Conservation (phyloP, 352 stramenopile species). For the Aphanomyces euteiches region DNA sequence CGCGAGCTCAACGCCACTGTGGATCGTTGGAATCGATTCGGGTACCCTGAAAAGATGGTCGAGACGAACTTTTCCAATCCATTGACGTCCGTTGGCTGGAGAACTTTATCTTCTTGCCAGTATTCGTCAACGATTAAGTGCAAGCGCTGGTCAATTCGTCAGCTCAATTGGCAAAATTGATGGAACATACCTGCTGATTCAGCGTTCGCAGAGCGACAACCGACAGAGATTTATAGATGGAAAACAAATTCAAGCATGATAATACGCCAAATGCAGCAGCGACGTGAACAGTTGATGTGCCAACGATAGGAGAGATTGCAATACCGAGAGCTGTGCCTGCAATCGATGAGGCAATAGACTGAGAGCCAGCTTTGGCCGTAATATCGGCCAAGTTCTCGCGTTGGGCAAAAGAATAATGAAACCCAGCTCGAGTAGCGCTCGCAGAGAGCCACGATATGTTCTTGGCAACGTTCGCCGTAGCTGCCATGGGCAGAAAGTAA, state of each 20-base stretch:
- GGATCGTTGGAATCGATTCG: constrained; percentile 49
- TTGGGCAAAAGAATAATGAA: constrained; percentile 91
- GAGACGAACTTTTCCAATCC: constrained; percentile 57
- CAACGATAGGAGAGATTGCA: constrained; percentile 56
- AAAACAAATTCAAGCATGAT: constrained; percentile 50
- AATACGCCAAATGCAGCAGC: constrained; percentile 51
- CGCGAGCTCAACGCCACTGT: constrained; percentile 31
- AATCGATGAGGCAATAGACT: constrained; percentile 92
- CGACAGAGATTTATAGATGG: constrained; percentile 54
- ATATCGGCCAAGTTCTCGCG: constrained; percentile 93
- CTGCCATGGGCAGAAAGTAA: constrained; percentile 88
- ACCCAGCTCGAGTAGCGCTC: constrained; percentile 88
- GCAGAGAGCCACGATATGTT: constrained; percentile 95
- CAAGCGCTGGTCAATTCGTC: constrained; percentile 34
- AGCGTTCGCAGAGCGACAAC: constrained; percentile 63
- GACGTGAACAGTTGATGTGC: constrained; percentile 47
- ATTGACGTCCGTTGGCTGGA: constrained; percentile 37
- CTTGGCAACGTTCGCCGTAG: constrained; percentile 89
- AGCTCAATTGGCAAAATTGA: no score
- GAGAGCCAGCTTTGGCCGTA: constrained; percentile 93
- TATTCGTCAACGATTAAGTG: constrained; percentile 44
- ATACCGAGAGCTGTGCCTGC: constrained; percentile 64
- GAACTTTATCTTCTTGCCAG: constrained; percentile 33
- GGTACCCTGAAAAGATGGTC: constrained; percentile 49
- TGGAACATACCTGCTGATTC: constrained; percentile 35